phyloP scores from a whole-genome alignment of 129 eudicot species.

The Ambrosia artemisiifolia region DNA sequence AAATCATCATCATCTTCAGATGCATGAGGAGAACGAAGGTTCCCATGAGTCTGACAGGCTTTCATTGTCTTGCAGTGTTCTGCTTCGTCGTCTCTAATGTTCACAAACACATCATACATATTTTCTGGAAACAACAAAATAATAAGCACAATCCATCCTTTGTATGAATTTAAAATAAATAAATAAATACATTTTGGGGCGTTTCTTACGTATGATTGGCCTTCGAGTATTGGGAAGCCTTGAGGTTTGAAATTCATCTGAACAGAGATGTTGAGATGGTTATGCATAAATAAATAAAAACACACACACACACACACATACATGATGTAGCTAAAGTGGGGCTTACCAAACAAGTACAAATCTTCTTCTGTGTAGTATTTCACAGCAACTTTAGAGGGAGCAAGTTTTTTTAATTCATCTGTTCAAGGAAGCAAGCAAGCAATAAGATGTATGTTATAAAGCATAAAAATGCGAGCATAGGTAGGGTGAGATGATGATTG shows the following conservation, averaged over 20 bases:
- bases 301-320: neutral
- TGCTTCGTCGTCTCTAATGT: conserved; percentile 99
- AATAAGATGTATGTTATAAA: conserved; percentile 6
- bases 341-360: conserved; percentile 89
- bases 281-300: neutral
- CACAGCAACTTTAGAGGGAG: conserved; percentile 83
- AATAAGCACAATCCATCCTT: neutral
- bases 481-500: too few species aligned
- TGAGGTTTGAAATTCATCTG: conserved; percentile 86
- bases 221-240: conserved; percentile 82
- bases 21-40: conserved; percentile 87
- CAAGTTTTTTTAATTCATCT: conserved; percentile 73
- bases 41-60: conserved; percentile 94
- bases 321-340: conserved; percentile 6
- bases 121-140: conserved; percentile 52
- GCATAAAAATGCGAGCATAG: too few species aligned
- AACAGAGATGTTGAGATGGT: neutral
- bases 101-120: conserved; percentile 83
- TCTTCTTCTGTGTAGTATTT: conserved; percentile 85
- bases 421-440: conserved; percentile 11
- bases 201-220: conserved; percentile 64
- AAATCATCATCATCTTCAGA: conserved; percentile 66
- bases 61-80: conserved; percentile 99
- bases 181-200: neutral
- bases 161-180: neutral